Evolutionary conservation across 2,329 filamentous ascomycete genomes (phyloP).

Genomic region (Colletotrichum sp.): DNA sequence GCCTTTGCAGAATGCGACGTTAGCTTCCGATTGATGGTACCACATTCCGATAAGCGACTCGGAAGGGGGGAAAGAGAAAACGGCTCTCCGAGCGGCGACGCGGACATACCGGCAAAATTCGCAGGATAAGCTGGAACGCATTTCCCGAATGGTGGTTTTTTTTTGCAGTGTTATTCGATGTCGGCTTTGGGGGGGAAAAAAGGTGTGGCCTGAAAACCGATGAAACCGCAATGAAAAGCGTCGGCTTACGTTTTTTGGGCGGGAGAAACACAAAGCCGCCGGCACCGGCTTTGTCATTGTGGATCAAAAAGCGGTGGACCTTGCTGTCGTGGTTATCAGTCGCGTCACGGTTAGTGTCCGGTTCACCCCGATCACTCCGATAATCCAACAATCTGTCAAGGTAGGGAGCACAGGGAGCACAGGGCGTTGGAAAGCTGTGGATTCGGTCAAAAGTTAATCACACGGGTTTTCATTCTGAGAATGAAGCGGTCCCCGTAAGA

Average conservation of each 20-base stretch:
- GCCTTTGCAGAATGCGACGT: constrained; percentile 24
- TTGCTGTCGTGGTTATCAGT: neutral
- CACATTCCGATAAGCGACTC: neutral
- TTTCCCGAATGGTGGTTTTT: constrained; percentile 10
- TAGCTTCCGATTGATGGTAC: neutral
- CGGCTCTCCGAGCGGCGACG: neutral
- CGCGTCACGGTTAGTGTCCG: neutral
- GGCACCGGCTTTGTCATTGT: neutral
- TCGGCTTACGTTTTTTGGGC: constrained; percentile 10
- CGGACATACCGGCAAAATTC: constrained; percentile 35
- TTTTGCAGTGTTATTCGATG: neutral
- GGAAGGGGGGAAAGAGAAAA: neutral
- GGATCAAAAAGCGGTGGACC: neutral
- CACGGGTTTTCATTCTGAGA: neutral
- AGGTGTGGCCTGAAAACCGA: constrained; percentile 8
- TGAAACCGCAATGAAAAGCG: neutral
- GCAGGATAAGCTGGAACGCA: constrained; percentile 40
- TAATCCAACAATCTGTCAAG: neutral
- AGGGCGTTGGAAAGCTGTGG: neutral
- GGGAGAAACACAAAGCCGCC: neutral
- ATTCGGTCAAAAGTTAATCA: neutral
- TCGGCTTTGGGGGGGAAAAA: neutral
- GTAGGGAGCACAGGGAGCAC: neutral
- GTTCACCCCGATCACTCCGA: neutral
- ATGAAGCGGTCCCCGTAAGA: neutral